These are phyloP conservation scores for Rhodamnia argentea DNA, from an alignment of 345 rosid species.

Conservation along the genomic window DNA sequence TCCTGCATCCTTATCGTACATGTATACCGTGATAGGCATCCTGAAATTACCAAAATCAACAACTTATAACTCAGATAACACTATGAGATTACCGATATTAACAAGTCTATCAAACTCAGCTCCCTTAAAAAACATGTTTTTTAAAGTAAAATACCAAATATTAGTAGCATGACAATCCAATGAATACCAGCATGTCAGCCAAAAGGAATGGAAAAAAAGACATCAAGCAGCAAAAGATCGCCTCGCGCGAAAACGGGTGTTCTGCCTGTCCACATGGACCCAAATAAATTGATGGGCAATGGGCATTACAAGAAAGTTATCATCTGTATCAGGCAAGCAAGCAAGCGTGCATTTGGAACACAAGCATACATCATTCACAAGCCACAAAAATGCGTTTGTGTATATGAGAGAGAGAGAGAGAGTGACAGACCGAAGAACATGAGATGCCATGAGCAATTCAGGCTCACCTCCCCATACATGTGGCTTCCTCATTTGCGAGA, in stretches of 20 bases:
- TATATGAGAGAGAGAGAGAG: not conserved
- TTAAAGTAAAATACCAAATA: not conserved
- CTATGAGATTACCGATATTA: not conserved
- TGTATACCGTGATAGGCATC: conserved; percentile 87
- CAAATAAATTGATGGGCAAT: not conserved
- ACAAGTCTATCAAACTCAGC: not conserved
- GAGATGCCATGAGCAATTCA: conserved; percentile 92
- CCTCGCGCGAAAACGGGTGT: not conserved
- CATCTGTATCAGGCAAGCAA: not conserved
- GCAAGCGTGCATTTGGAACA: not conserved
- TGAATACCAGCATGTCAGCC: not conserved
- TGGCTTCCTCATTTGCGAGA: conserved; percentile 66
- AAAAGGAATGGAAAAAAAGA: not conserved
- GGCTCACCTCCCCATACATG: conserved; percentile 99
- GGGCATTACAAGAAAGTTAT: not conserved
- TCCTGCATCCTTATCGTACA: conserved; percentile 57
- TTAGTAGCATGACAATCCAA: not conserved
- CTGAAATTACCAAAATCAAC: conserved; percentile 22
- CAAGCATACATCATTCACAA: not conserved
- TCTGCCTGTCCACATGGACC: not conserved
- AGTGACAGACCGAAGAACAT: conserved; percentile 59
- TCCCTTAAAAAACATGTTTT: not conserved
- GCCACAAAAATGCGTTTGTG: not conserved
- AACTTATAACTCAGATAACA: no score
- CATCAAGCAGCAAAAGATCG: not conserved